Conservation (phyloP, 2,329 filamentous ascomycete species). For the Eutypa lata region DNA sequence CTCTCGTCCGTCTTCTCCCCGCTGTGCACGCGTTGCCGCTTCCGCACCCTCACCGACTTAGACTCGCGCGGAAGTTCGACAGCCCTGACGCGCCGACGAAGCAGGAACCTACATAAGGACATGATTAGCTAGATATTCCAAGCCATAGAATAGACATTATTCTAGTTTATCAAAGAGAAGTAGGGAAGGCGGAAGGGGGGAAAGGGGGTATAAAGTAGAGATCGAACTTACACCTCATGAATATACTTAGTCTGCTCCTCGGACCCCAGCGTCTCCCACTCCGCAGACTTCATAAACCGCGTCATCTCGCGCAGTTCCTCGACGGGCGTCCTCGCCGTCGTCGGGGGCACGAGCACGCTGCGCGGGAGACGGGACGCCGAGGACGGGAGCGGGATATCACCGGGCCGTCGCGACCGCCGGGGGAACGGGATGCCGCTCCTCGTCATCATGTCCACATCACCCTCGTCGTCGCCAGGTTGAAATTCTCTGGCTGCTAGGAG, state of each 20-base stretch:
- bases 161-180: neutral
- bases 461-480: neutral
- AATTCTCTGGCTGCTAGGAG: no score
- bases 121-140: neutral
- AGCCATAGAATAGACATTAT: no score
- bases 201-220: neutral
- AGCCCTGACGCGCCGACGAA: neutral
- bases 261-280: conserved; percentile 1
- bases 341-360: neutral
- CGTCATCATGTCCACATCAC: neutral
- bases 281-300: neutral
- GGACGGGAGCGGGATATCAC: neutral
- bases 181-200: neutral
- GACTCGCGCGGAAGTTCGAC: neutral
- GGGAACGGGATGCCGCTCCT: neutral
- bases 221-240: conserved; percentile 8
- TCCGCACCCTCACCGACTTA: neutral
- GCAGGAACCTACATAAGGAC: neutral
- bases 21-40: neutral
- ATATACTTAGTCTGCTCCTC: conserved; percentile 7
- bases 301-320: conserved; percentile 1
- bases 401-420: no score
- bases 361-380: neutral
- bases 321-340: neutral
- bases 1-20: neutral